Conservation (phyloP, 192 early-diverging fungal genomes). For the Coemansia sp. region DNA sequence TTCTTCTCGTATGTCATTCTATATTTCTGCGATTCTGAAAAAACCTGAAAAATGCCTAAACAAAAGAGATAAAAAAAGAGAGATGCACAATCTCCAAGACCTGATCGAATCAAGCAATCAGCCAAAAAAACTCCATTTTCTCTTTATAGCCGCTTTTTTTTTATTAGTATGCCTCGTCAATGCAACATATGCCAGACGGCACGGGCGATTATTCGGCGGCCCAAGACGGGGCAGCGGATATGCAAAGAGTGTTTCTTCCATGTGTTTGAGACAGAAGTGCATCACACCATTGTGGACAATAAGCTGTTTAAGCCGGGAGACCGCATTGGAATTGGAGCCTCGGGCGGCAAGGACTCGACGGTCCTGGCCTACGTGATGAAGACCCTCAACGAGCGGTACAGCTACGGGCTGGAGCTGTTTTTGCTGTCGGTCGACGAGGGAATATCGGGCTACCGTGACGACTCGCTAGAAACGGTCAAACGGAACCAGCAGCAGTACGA, state of each 20-base stretch:
- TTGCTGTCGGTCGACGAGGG: slow-evolving; percentile 97
- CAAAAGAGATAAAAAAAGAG: too few relatives aligned
- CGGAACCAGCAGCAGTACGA: slow-evolving; percentile 91
- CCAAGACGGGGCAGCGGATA: slow-evolving; percentile 86
- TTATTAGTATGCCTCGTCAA: slow-evolving; percentile 53
- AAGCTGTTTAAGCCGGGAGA: slow-evolving; percentile 83
- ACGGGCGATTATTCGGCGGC: slow-evolving; percentile 83
- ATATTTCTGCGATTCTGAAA: too few relatives aligned
- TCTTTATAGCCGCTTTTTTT: too few relatives aligned
- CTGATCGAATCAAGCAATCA: too few relatives aligned
- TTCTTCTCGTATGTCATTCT: slow-evolving; percentile 12
- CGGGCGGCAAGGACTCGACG: slow-evolving; percentile 95
- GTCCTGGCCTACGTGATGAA: slow-evolving; percentile 96
- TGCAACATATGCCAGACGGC: slow-evolving; percentile 69
- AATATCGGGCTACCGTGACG: slow-evolving; percentile 96
- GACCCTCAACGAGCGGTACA: slow-evolving; percentile 85
- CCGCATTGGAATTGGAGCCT: slow-evolving; percentile 91
- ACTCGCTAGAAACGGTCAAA: slow-evolving; percentile 97
- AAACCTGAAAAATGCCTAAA: too few relatives aligned
- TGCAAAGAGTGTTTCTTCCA: slow-evolving; percentile 90
- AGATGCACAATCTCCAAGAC: too few relatives aligned
- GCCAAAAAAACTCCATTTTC: too few relatives aligned
- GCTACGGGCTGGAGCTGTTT: slow-evolving; percentile 87
- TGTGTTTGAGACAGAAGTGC: slow-evolving; percentile 92
- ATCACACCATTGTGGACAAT: slow-evolving; percentile 82